Conservation (phyloP, 495 filamentous ascomycete species). For the Neurospora tetraspora region DNA sequence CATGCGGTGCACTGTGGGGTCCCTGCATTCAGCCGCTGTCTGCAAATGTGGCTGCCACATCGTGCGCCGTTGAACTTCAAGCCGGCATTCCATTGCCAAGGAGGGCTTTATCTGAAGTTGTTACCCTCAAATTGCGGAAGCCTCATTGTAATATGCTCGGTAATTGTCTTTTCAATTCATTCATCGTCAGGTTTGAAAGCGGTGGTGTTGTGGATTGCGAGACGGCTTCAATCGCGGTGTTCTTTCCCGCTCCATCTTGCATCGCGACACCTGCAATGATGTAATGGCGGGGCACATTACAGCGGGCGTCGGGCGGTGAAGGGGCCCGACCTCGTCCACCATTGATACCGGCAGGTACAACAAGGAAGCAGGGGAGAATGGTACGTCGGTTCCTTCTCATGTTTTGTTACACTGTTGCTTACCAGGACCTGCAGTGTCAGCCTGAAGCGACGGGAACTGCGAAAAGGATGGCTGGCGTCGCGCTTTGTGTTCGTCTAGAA, state of each 20-base stretch:
- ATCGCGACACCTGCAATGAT: slow-evolving; percentile 4
- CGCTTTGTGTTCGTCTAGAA: not conserved
- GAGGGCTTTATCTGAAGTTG: not conserved
- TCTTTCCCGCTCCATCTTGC: not conserved
- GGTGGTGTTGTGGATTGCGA: not conserved
- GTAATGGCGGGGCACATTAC: slow-evolving; percentile 10
- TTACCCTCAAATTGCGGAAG: too few relatives aligned
- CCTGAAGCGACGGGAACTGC: not conserved
- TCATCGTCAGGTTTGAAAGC: not conserved
- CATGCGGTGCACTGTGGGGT: not conserved
- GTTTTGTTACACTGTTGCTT: not conserved
- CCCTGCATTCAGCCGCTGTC: not conserved
- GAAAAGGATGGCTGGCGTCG: not conserved
- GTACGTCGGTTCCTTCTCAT: not conserved
- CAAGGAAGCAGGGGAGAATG: too few relatives aligned
- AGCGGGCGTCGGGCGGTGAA: not conserved
- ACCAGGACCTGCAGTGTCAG: not conserved
- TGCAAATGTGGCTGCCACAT: not conserved
- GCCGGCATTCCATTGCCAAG: not conserved
- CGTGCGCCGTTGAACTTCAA: not conserved
- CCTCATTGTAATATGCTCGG: too few relatives aligned
- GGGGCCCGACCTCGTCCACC: not conserved
- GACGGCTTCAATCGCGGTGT: not conserved
- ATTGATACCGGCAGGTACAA: not conserved
- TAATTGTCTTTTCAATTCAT: not conserved